Evolutionary conservation across 2,329 filamentous ascomycete genomes (phyloP), one percentile per base, ranked within the genome.

Genomic region (Scedosporium aurantiacum): DNA sequence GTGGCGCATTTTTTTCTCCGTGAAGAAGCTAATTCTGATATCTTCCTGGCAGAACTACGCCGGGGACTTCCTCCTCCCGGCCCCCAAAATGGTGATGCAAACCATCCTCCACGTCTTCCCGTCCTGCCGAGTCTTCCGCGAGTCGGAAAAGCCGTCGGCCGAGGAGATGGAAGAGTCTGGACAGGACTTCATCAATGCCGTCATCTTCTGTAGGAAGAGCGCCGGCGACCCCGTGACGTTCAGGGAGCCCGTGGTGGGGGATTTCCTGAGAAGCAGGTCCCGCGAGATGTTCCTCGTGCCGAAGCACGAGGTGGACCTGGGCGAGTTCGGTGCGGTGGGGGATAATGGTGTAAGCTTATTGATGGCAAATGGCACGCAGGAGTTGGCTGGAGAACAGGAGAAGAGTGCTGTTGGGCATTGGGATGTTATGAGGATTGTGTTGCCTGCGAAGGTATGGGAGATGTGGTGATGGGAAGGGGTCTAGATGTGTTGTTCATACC

Each of bases 151-250:
- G 47, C 47, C 28, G 2, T 76, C 82, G 4, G 73, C 74, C 1
- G 74, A 76, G 25, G 74, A 76, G 6, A 72, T 83, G 23, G 76
- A 78, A 41, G 70, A 75, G 50, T 73, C 77, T 18, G 78, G 77
- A 2, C 74, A 76, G 28, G 90, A 96, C 70, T 97, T 97, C 72
- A 90, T 91, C 70, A 99, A 99, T 77, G 91, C 97, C 82, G 89
- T 97, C 56, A 85, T 97, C 63, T 97, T 97, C 77, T 99, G 94
- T 79, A 86, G 83, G 63, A 93, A 91, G 74, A 78, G 76, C 10
- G 62, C 64, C 25, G 2, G 32, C 10, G 68, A 68, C 2, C 68
- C 75, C 0, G 74, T 91, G 43, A 75, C 70, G 0, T 97, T 97
- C 76, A 82, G 92, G 12, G 69, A 78, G 16, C 83, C 91, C 0